Percentiles rank a stretch among this genome's conserved stretches.
These are phyloP conservation scores for Nakazawaea ishiwadae DNA, from an alignment of 805 yeast species.

Conservation along the genomic window DNA sequence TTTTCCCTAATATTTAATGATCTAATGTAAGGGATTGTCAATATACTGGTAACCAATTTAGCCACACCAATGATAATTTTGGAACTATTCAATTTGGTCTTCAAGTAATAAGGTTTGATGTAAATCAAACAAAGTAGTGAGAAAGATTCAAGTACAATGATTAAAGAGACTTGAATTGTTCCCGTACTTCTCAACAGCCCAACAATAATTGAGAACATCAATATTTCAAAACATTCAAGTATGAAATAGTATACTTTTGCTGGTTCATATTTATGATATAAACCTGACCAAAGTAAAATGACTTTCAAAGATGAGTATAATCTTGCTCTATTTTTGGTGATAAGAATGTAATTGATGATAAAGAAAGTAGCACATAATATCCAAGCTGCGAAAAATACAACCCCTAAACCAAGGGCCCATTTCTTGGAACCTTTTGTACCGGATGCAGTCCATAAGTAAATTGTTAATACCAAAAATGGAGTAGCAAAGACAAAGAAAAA, in stretches of 20 bases:
- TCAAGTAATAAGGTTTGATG: slow-evolving; percentile 28
- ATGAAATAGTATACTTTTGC: slow-evolving; percentile 32
- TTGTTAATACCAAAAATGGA: slow-evolving; percentile 39
- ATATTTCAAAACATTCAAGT: slow-evolving; percentile 28
- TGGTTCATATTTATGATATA: slow-evolving; percentile 41
- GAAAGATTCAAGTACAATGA: slow-evolving; percentile 31
- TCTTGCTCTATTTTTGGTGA: slow-evolving; percentile 17
- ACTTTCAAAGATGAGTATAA: slow-evolving; percentile 44
- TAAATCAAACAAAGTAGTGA: slow-evolving; percentile 22
- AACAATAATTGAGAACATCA: slow-evolving; percentile 35
- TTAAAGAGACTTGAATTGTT: slow-evolving; percentile 34
- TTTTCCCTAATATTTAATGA: slow-evolving; percentile 32
- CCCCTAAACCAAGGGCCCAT: slow-evolving; percentile 27
- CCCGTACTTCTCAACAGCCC: slow-evolving; percentile 42
- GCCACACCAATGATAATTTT: slow-evolving; percentile 32
- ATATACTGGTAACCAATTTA: slow-evolving; percentile 31
- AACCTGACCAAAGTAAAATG: slow-evolving; percentile 41
- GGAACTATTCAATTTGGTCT: slow-evolving; percentile 25
- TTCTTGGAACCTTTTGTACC: not conserved
- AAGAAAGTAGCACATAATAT: slow-evolving; percentile 29
- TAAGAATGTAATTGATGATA: slow-evolving; percentile 26
- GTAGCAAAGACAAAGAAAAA: slow-evolving; percentile 32
- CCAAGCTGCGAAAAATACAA: slow-evolving; percentile 28
- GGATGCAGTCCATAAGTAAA: slow-evolving; percentile 17
- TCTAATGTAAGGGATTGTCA: slow-evolving; percentile 39